These are phyloP conservation scores for Zizania palustris DNA, from an alignment of 202 grass and related monocot genomes.

Conservation along the genomic window DNA sequence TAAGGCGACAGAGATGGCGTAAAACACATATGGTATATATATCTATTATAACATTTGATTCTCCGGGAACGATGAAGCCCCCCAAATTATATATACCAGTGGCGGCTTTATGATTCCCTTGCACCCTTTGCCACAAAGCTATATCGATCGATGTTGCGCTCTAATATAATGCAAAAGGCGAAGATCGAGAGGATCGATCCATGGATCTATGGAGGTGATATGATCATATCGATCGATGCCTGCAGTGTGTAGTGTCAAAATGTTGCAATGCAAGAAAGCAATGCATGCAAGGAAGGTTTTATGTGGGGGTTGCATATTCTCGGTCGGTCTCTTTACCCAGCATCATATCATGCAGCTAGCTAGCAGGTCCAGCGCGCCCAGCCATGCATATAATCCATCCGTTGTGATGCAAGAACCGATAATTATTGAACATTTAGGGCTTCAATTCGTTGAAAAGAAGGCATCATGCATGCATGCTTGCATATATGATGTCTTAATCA, in stretches of 20 bases:
- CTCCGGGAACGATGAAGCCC: slow-evolving; percentile 42
- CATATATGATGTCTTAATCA: too few species aligned
- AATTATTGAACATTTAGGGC: too few species aligned
- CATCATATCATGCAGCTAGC: slow-evolving; percentile 56
- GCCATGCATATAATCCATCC: background rate
- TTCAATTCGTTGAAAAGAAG: too few species aligned
- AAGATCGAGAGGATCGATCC: background rate
- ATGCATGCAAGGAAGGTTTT: slow-evolving; percentile 60
- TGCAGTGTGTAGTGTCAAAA: slow-evolving; percentile 37
- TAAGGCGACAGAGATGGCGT: slow-evolving; percentile 28
- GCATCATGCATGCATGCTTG: too few species aligned
- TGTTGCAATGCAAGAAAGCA: slow-evolving; percentile 41
- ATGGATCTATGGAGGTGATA: slow-evolving; percentile 9
- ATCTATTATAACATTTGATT: slow-evolving; percentile 46
- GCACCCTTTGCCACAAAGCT: slow-evolving; percentile 9
- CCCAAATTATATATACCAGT: slow-evolving; percentile 51
- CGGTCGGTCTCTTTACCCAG: slow-evolving; percentile 32
- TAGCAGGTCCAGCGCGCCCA: background rate
- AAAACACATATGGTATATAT: slow-evolving; percentile 34
- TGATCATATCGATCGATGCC: too few species aligned
- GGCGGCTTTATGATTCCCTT: slow-evolving; percentile 54
- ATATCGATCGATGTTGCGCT: slow-evolving; percentile 12
- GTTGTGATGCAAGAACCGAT: too few species aligned
- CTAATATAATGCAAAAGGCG: slow-evolving; percentile 7
- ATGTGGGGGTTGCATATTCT: slow-evolving; percentile 66